phyloP scores from a whole-genome alignment of 1,284 basidiomycete genomes.

The Pascua sp. region DNA sequence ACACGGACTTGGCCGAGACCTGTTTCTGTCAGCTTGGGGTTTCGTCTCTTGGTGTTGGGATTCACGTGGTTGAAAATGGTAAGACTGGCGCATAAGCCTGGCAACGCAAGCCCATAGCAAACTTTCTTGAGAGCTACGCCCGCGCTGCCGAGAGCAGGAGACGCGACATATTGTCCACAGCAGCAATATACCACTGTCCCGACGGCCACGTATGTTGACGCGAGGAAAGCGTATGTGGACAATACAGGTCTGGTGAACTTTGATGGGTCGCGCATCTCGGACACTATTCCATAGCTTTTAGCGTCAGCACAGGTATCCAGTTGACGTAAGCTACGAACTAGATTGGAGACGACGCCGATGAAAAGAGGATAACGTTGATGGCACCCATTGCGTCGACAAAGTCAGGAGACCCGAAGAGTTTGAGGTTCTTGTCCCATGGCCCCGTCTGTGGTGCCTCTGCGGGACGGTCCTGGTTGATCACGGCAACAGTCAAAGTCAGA shows the following conservation, averaged over 20 bases:
- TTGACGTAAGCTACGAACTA: constrained; percentile 35
- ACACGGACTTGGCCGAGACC: constrained; percentile 34
- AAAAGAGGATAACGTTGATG: constrained; percentile 36
- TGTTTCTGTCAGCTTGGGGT: constrained; percentile 4
- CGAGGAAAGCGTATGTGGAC: constrained; percentile 33
- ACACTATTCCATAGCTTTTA: constrained; percentile 24
- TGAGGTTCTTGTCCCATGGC: constrained; percentile 32
- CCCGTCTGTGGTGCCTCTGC: constrained; percentile 28
- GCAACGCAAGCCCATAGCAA: constrained; percentile 47
- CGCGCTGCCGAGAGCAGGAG: constrained; percentile 45
- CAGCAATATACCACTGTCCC: constrained; percentile 28
- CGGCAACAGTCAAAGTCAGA: constrained; percentile 45
- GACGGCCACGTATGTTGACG: constrained; percentile 33
- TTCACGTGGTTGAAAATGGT: constrained; percentile 22
- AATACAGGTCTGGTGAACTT: constrained; percentile 29
- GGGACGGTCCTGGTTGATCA: constrained; percentile 44
- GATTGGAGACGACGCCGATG: constrained; percentile 12
- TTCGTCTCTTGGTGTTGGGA: neutral
- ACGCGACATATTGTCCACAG: constrained; percentile 44
- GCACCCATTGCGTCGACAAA: constrained; percentile 43
- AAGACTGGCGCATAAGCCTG: constrained; percentile 29
- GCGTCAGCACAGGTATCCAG: constrained; percentile 20
- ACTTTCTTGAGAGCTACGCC: constrained; percentile 45
- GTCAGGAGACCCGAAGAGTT: constrained; percentile 15
- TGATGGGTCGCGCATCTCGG: constrained; percentile 36